Conservation (phyloP, 1,284 basidiomycete genomes). For the Boletus austroedulis region DNA sequence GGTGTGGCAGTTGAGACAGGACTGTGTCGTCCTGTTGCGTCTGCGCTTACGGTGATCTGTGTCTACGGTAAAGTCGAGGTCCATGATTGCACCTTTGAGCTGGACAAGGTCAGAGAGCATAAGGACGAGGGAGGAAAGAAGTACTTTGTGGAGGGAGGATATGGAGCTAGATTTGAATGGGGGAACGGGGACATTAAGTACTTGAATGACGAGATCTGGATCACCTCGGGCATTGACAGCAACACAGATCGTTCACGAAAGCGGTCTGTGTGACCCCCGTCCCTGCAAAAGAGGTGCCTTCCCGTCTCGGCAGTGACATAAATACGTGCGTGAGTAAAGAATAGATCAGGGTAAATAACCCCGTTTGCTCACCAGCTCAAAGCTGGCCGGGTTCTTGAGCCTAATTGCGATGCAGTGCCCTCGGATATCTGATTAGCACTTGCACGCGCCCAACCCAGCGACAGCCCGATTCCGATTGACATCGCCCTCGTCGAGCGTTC, state of each 20-base stretch:
- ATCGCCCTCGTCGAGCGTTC: constrained; percentile 11
- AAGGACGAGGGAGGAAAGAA: constrained; percentile 23
- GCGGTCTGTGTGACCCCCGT: constrained; percentile 36
- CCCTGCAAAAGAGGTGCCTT: constrained; percentile 35
- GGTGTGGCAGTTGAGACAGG: constrained; percentile 67
- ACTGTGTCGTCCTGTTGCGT: constrained; percentile 63
- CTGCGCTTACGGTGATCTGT: constrained; percentile 58
- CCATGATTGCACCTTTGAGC: constrained; percentile 64
- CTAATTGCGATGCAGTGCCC: constrained; percentile 40
- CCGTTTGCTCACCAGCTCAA: constrained; percentile 19
- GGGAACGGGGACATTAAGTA: constrained; percentile 38
- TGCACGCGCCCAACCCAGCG: constrained; percentile 34
- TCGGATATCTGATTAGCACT: constrained; percentile 39
- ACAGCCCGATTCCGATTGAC: constrained; percentile 14
- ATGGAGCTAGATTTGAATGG: constrained; percentile 24
- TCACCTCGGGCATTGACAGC: constrained; percentile 37
- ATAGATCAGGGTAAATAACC: constrained; percentile 28
- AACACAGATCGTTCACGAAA: constrained; percentile 36
- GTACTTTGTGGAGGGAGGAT: constrained; percentile 34
- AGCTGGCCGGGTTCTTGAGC: constrained; percentile 30
- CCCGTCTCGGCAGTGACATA: constrained; percentile 39
- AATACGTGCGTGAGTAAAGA: constrained; percentile 36
- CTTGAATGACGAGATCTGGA: constrained; percentile 38
- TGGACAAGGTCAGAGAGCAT: constrained; percentile 45
- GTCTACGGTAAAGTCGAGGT: constrained; percentile 64